These are phyloP conservation scores for Cercospora citrullina DNA, from an alignment of 2,329 filamentous ascomycete species.

Conservation along the genomic window DNA sequence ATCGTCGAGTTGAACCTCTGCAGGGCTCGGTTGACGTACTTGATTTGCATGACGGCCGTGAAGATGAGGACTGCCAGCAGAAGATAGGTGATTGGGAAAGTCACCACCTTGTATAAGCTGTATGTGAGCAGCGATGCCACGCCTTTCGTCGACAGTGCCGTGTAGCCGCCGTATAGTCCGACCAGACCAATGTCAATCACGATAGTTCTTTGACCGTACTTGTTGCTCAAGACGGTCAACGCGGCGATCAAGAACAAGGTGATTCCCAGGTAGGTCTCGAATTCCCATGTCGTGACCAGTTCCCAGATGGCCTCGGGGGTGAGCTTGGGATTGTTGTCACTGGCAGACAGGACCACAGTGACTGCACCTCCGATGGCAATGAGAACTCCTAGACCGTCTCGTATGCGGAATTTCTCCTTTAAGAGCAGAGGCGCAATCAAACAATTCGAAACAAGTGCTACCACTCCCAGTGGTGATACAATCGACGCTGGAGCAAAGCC, in stretches of 20 bases:
- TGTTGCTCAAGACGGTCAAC: conserved; percentile 79
- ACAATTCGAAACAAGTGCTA: conserved; percentile 93
- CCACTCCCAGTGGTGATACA: conserved; percentile 93
- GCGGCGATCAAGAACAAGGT: conserved; percentile 71
- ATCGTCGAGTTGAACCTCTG: conserved; percentile 96
- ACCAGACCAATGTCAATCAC: conserved; percentile 92
- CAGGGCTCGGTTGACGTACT: conserved; percentile 86
- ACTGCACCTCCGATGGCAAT: conserved; percentile 86
- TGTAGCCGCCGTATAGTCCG: conserved; percentile 95
- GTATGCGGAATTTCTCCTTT: conserved; percentile 80
- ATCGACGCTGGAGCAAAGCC: conserved; percentile 97
- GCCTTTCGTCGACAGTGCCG: conserved; percentile 93
- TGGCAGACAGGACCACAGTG: conserved; percentile 88
- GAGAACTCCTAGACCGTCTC: conserved; percentile 85
- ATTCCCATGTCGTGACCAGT: conserved; percentile 82
- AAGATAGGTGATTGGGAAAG: conserved; percentile 87
- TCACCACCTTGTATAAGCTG: conserved; percentile 82
- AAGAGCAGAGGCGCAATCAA: conserved; percentile 93
- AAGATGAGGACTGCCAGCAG: conserved; percentile 75
- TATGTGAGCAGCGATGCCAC: conserved; percentile 93
- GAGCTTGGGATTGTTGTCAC: conserved; percentile 83
- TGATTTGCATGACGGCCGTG: conserved; percentile 94
- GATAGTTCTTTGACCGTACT: conserved; percentile 82
- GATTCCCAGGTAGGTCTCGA: conserved; percentile 84
- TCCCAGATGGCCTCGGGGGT: conserved; percentile 87